These are phyloP conservation scores for Piromyces sp. DNA, from an alignment of 192 early-diverging fungal species.

Conservation along the genomic window DNA sequence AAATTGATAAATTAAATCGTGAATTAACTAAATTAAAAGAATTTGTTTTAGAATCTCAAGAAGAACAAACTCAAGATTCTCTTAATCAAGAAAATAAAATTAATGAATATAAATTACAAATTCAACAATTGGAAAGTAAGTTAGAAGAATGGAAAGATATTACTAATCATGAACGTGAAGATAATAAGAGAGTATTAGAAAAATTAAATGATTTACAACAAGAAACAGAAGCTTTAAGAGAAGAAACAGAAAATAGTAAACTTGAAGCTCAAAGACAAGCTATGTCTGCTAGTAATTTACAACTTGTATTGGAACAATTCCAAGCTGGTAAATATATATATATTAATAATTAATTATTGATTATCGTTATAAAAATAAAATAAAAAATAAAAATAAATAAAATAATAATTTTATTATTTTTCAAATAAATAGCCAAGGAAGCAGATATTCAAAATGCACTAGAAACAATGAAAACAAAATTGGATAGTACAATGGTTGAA, in stretches of 20 bases:
- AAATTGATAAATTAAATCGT: not conserved
- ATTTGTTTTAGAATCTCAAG: not conserved
- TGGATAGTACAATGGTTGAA: conserved; percentile 7
- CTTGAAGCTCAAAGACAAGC: conserved; percentile 35
- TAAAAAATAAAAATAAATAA: no score
- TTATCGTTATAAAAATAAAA: no score
- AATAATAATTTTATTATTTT: no score
- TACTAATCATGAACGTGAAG: conserved; percentile 15
- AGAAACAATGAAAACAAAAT: conserved; percentile 22
- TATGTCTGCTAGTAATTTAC: conserved; percentile 56
- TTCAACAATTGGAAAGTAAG: conserved; percentile 39
- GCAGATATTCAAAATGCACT: conserved; percentile 40
- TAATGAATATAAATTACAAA: conserved; percentile 26
- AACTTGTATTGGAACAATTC: conserved; percentile 71
- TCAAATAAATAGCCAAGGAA: conserved; percentile 16
- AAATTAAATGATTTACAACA: conserved; percentile 23
- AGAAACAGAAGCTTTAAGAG: conserved; percentile 26
- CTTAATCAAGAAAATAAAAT: conserved; percentile 28
- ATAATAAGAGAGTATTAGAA: conserved; percentile 13
- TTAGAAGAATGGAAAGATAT: conserved; percentile 42
- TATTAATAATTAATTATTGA: no score
- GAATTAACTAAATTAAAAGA: not conserved
- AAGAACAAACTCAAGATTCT: conserved; percentile 25
- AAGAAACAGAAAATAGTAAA: conserved; percentile 20
- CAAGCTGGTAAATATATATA: conserved; percentile 43